Conservation (phyloP, 2,329 filamentous ascomycete species). For the Fusarium multiceps region DNA sequence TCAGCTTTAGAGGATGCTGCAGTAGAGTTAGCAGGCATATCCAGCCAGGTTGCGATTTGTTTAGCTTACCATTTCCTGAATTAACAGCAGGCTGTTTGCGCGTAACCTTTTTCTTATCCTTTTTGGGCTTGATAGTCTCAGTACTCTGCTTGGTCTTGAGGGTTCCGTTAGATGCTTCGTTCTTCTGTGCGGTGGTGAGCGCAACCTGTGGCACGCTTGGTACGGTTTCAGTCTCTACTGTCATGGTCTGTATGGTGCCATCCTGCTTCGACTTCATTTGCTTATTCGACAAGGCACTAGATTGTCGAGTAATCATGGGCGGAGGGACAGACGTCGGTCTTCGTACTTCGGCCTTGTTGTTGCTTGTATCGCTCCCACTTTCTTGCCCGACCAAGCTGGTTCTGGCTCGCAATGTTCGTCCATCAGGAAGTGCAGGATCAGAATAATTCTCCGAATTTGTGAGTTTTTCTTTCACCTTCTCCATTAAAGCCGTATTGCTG, state of each 20-base stretch:
- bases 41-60: constrained; percentile 25
- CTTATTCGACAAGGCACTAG: constrained; percentile 71
- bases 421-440: constrained; percentile 55
- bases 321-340: constrained; percentile 62
- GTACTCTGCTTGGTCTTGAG: constrained; percentile 88
- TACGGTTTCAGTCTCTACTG: constrained; percentile 96
- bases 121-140: constrained; percentile 96
- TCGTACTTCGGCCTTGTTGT: constrained; percentile 56
- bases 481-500: constrained; percentile 58
- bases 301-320: constrained; percentile 70
- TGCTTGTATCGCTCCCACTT: constrained; percentile 74
- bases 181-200: constrained; percentile 72
- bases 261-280: constrained; percentile 78
- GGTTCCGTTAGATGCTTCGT: constrained; percentile 74
- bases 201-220: constrained; percentile 88
- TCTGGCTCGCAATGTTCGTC: constrained; percentile 59
- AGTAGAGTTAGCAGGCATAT: constrained; percentile 21
- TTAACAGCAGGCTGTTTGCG: constrained; percentile 80
- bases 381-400: constrained; percentile 62
- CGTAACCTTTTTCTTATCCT: constrained; percentile 84
- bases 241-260: constrained; percentile 89
- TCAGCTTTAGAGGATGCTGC: constrained; percentile 80
- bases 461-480: constrained; percentile 64
- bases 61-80: constrained; percentile 72
- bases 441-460: constrained; percentile 55